Evolutionary conservation across 164 flowering plant genomes (phyloP).

Genomic region (Magnolia officinalis): DNA sequence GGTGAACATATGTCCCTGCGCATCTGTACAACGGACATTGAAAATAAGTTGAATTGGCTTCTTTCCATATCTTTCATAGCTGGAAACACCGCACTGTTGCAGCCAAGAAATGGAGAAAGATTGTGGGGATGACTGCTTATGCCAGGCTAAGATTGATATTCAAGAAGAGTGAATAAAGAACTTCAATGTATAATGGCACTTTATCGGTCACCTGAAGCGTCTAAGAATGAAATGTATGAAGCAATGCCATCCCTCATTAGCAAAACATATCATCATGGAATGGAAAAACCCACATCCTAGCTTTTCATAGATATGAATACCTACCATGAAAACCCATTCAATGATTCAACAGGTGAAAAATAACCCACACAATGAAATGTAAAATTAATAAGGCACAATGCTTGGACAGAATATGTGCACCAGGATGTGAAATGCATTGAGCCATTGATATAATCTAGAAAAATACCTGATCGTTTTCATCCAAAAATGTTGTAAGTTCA

Average conservation of each 20-base stretch:
- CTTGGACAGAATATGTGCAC: background rate
- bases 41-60: too few relatives aligned
- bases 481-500: conserved; percentile 96
- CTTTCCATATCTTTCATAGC: too few relatives aligned
- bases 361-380: background rate
- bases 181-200: background rate
- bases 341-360: background rate
- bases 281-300: background rate
- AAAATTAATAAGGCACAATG: background rate
- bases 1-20: too few relatives aligned
- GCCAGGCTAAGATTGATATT: background rate
- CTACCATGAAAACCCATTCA: background rate
- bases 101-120: too few relatives aligned
- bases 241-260: background rate
- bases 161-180: background rate
- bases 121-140: background rate
- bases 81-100: too few relatives aligned
- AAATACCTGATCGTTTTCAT: conserved; percentile 84
- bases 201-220: background rate
- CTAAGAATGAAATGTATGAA: background rate
- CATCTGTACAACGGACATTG: too few relatives aligned
- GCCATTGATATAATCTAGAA: background rate
- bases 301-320: background rate
- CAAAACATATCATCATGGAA: background rate
- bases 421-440: background rate